Base-by-base conservation (phyloP, 1,139 yeast genomes). In the Saccharomyces hybrid region DNA sequence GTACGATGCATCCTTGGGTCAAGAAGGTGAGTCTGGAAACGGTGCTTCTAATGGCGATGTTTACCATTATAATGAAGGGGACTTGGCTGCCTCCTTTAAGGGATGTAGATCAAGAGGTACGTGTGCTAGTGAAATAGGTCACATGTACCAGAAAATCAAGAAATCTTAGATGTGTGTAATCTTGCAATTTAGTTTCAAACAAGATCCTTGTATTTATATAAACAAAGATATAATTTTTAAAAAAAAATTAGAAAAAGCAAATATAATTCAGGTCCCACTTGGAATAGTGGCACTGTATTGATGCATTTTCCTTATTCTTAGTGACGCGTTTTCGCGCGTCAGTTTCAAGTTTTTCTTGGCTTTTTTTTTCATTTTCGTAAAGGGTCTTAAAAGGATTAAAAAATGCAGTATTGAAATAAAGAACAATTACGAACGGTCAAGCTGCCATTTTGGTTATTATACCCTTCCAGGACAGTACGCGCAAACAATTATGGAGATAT, bases 21-120 rank as follows among this genome's bases (percentile, higher is more conserved):
- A 20, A 20, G 44, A 20, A 20, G 44, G 44, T 11, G n/a, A 38
- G 25, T 27, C 48, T 28, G 51, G 42, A 20, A 42, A 34, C 13
- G 51, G 34, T 25, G 51, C 61, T 2, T 70, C 67, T 25, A 70
- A 63, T 5, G 72, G 70, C 47, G 79, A 78, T 54, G 72, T 72
- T 32, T 60, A 70, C 31, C 78, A 75, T 61, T 86, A 83, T 66
- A 73, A 74, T 41, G 71, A 75, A 4, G 89, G 87, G 41, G 93
- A 86, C 66, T 78, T 85, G 52, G 80, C 83, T 26, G 86, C 78
- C 1, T 78, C 78, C 54, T 81, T 88, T 73, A 71, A 78, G 57
- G 81, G 77, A 34, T 84, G 91, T 69, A 73, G 72, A 25, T 66
- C 62, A 44, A 69, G 73, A 56, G 72, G 70, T 32, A 71, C 75